Base-by-base conservation (phyloP, 2,329 filamentous ascomycete species). In the Endoconidiophora polonica region DNA sequence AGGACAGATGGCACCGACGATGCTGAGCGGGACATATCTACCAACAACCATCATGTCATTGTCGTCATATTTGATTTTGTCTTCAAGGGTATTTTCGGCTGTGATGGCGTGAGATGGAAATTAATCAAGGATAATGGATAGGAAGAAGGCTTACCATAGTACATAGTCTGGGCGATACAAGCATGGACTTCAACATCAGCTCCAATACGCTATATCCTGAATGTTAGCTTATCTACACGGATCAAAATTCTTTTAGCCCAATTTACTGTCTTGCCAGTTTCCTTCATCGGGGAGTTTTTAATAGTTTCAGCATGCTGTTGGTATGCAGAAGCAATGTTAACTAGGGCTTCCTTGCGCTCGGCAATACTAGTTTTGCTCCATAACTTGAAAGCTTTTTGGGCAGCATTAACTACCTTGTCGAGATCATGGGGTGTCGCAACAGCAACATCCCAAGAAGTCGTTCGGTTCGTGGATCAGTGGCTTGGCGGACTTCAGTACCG, bases 1-100 rank as follows among this genome's bases (percentile, higher is more conserved):
- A 0, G 72, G 71, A 1, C 72, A 62, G 33, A 76, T 74, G 12
- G 64, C 73, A 5, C 53, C 54, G 3, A 58, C 59, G 2, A 71
- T 64, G 1, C 69, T 69, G 18, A 71, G 57, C 0, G 68, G 68
- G 1, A 58, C 58, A 54, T 65, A 66, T 61, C 3, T 66, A 9
- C 56, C 56, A 37, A 59, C 58, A 46, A 65, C 49, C 23, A 54
- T 57, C 40, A 56, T 54, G 36, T 60, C 60, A 1, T 65, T 61
- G 12, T 57, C 48, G 33, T 57, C 55, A 44, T 54, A 50, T 9
- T 54, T 40, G 7, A 55, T 37, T 44, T 58, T 55, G 3, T 56
- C 55, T 1, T 51, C 44, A 41, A 45, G 42, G 18, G 22, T 46
- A 20, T 49, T 46, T 12, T 44, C 39, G 26, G 33, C 45, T 47